These are phyloP conservation scores for Sphagnurus paluster DNA, from an alignment of 1,284 basidiomycete species.

Conservation along the genomic window DNA sequence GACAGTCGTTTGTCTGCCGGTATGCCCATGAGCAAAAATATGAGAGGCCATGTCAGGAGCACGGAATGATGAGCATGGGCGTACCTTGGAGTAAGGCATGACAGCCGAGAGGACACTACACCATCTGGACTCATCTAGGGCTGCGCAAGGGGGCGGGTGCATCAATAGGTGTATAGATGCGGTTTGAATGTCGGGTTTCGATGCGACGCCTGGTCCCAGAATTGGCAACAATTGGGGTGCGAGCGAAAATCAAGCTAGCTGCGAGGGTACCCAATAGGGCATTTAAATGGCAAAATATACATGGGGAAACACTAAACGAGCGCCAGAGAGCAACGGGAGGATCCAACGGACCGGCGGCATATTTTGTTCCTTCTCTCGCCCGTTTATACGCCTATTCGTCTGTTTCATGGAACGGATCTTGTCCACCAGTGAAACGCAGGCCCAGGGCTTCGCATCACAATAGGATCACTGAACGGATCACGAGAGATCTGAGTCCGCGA, in stretches of 20 bases:
- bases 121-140: too few relatives aligned
- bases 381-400: neutral
- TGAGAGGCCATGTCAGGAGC: too few relatives aligned
- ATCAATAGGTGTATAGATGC: too few relatives aligned
- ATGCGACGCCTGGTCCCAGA: too few relatives aligned
- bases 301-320: neutral
- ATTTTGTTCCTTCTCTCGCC: neutral
- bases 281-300: neutral
- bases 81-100: too few relatives aligned
- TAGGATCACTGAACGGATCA: neutral
- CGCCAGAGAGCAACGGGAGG: neutral
- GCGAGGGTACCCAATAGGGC: neutral
- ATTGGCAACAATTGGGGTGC: too few relatives aligned
- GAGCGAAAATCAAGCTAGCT: neutral
- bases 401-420: neutral
- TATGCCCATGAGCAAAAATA: too few relatives aligned
- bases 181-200: too few relatives aligned
- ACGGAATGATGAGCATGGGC: too few relatives aligned
- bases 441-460: neutral
- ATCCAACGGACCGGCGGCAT: neutral
- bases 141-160: too few relatives aligned
- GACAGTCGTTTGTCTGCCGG: too few relatives aligned
- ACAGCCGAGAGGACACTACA: too few relatives aligned
- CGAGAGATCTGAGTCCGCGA: neutral
- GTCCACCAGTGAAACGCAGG: neutral